A percentile compares a stretch with the other conserved stretches of the same genome.
phyloP scores from a whole-genome alignment of 352 stramenopile genomes.

The Phytophthora fragariaefolia region DNA sequence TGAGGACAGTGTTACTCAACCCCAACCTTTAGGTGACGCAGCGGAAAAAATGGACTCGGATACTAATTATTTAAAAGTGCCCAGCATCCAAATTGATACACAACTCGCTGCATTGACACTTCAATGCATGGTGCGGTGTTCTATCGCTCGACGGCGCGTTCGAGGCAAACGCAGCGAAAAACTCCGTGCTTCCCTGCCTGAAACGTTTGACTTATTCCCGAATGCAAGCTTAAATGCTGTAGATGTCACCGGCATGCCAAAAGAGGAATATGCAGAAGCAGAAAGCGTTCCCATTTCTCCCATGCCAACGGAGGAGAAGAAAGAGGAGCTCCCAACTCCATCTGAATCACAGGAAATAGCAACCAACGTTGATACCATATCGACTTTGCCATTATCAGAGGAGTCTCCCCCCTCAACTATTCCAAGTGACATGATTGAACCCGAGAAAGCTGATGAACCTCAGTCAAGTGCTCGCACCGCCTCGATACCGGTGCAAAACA shows the following conservation, averaged over 20 bases:
- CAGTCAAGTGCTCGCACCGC: conserved; percentile 1
- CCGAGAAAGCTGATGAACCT: neutral
- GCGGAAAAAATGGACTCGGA: neutral
- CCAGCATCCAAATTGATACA: neutral
- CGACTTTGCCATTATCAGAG: neutral
- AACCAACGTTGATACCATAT: neutral
- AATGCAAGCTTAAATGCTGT: neutral
- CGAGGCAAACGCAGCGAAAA: conserved; percentile 32
- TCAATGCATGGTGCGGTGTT: conserved; percentile 50
- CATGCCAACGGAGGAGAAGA: neutral
- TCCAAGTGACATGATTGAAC: neutral
- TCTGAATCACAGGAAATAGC: neutral
- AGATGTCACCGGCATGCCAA: neutral
- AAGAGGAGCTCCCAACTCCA: neutral
- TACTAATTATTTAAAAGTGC: neutral
- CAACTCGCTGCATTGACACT: conserved; percentile 42
- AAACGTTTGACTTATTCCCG: neutral
- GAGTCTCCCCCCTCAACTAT: neutral
- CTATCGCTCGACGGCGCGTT: conserved; percentile 37
- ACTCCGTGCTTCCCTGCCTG: neutral
- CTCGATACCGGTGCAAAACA: neutral
- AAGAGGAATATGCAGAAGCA: neutral
- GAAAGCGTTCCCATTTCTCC: neutral
- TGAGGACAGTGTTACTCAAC: neutral
- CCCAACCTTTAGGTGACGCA: neutral